Base-by-base conservation (phyloP, 352 stramenopile species). In the Phytophthora syringae region DNA sequence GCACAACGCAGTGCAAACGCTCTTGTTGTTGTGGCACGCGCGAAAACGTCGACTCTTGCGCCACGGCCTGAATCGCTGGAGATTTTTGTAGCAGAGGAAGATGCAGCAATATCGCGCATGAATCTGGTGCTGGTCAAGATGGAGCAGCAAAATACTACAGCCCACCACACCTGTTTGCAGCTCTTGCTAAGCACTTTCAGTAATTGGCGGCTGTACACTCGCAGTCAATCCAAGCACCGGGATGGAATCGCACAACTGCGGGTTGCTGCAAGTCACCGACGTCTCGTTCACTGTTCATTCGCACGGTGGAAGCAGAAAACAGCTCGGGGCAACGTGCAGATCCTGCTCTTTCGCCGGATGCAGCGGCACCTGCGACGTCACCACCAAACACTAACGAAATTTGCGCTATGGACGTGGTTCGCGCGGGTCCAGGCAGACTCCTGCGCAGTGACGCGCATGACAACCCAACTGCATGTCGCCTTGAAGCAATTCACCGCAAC, bases 371-470 rank as follows among this genome's bases (percentile, higher is more conserved):
- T 89, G 24, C 52, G 49, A 7, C 76, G 63, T 18, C 77, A 84
- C 49, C 56, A 42, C 10, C 27, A 18, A 1, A 21, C 60, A 0
- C 43, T 75, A 16, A 48, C 48, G 10, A 77, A 70, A 15, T 74
- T 67, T 43, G 60, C 80, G 16, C 32, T 88, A 11, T 89, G 80
- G 78, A 42, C 43, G n/a, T 89, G 80, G 80, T 77, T 88, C 40
- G 55, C 64, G 3, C 52, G 39, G 18, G 52, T 71, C 3, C 77
- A 84, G 24, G 16, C 30, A 34, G 62, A 64, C 20, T 80, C 75
- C 7, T 50, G 32, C 0, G 44, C 63, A 6, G n/a, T n/a, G n/a
- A n/a, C n/a, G n/a, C n/a, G n/a, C n/a, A 51, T 86, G 34, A 51
- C 48, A 21, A 52, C 62, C 5, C 51, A 70, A 16, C 28, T 66